phyloP scores from a whole-genome alignment of 2,329 filamentous ascomycete genomes.

The Paracamarosporium sp. region DNA sequence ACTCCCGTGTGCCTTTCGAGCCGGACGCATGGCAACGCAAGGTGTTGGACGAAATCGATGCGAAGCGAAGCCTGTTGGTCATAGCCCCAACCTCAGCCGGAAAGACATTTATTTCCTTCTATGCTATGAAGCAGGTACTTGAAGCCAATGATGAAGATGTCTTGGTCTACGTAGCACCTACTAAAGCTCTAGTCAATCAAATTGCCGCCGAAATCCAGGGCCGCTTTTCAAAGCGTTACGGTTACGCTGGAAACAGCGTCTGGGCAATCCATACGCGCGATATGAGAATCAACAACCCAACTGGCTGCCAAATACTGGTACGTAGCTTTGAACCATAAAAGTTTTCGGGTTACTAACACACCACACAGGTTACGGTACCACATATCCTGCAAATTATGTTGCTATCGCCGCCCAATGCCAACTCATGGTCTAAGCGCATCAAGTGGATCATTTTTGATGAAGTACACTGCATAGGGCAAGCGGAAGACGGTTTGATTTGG shows the following conservation, averaged over 20 bases:
- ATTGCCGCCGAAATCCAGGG: slow-evolving; percentile 81
- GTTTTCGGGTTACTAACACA: not conserved
- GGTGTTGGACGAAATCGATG: slow-evolving; percentile 76
- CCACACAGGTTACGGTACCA: slow-evolving; percentile 65
- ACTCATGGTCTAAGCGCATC: slow-evolving; percentile 71
- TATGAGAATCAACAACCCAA: slow-evolving; percentile 75
- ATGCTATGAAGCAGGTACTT: slow-evolving; percentile 80
- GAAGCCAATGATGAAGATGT: slow-evolving; percentile 72
- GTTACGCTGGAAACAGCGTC: slow-evolving; percentile 66
- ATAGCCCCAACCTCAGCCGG: slow-evolving; percentile 80
- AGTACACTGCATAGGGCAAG: slow-evolving; percentile 79
- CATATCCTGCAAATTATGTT: slow-evolving; percentile 83
- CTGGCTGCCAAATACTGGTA: slow-evolving; percentile 75
- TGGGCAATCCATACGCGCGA: slow-evolving; percentile 83
- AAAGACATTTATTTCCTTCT: slow-evolving; percentile 86
- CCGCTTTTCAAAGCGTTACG: slow-evolving; percentile 72
- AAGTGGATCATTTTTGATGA: slow-evolving; percentile 84
- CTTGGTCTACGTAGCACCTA: slow-evolving; percentile 80
- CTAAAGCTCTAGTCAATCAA: slow-evolving; percentile 83
- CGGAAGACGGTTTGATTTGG: slow-evolving; percentile 78
- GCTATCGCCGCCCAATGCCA: slow-evolving; percentile 67
- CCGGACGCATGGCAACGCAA: slow-evolving; percentile 79
- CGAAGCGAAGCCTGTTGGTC: slow-evolving; percentile 73
- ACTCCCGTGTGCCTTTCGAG: slow-evolving; percentile 73
- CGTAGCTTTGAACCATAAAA: not conserved